Evolutionary conservation across 768 basidiomycete genomes (phyloP), one percentile per base, ranked within the genome.

Genomic region (Naganishia onofrii): DNA sequence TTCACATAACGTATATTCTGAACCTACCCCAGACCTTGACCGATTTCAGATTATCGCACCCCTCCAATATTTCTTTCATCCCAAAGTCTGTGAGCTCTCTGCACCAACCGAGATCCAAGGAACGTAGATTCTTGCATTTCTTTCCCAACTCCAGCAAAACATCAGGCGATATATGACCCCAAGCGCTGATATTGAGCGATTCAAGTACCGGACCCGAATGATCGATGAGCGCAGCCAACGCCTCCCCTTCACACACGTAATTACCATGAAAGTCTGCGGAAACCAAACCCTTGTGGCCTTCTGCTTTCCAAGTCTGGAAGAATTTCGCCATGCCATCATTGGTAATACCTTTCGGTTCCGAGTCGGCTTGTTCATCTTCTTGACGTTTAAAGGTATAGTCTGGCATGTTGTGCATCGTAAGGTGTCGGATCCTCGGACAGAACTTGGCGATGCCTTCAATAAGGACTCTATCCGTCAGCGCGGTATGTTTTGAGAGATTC

Each of bases 31-130:
- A 88, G 13, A 86, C 84, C 68, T 82, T 85, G 73, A 88, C 75
- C 42, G 83, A 82, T 68, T 78, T 73, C 26, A 89, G 69, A 28
- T 80, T 75, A 0, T 76, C 51, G 66, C 85, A 84, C 0, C 76
- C 80, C 15, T 85, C 83, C 52, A 93, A 75, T 73, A 93, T 81
- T 17, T 82, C 85, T 79, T 90, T 89, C 72, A 97, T 81, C 3
- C 89, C 84, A 76, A 90, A 93, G 80, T 98, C 90, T 70, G 93
- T 89, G 48, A 90, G 84, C 26, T 86, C 85, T 57, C 94, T 83
- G 74, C 93, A 93, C 86, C 90, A 98, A 0, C 93, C 89, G 2
- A 93, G 80, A 76, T 98, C 90, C 48, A 97, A 71, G 76, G 82
- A 84, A 74, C 78, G 81, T 76, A 95, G 71, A 42, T 84, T 81